Evolutionary conservation across 176 grass and related monocot genomes (phyloP), one percentile per base, ranked within the genome.

Genomic region (Ensete glaucum): DNA sequence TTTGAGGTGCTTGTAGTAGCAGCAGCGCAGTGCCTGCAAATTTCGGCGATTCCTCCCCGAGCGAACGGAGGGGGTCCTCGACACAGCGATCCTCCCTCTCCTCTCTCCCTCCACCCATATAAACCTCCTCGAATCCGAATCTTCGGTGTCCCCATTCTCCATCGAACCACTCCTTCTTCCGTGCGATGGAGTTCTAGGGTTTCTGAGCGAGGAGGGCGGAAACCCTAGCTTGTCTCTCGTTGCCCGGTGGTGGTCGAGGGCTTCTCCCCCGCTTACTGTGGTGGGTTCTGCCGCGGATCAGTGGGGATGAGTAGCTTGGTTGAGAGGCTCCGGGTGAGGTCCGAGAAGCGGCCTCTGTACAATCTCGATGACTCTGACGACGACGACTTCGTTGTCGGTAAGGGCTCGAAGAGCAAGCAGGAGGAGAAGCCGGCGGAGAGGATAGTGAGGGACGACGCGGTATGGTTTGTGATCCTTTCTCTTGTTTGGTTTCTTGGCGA

Each of bases 291-390:
- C 51, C 51, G 66, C 65, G 75, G 74, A 25, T 78, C 64, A 1
- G 54, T 22, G 59, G 54, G 54, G 73, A 99, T 99, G 96, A 95
- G 88, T 76, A 99, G 96, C 71, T 87, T 99, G 52, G 91, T 93
- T 64, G 96, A 99, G 96, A 78, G 96, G 78, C 86, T 99, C 78
- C 86, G 96, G 34, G 96, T 84, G 73, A 87, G 96, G 84, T 99
- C 96, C 34, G 96, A 99, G 48, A 99, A 87, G 78, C 88, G 90
- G 69, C 96, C 96, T 64, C 79, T 84, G 58, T 99, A 99, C 80
- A 82, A 22, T 55, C 81, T 95, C 0, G 96, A 99, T 51, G 96
- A 91, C 52, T 99, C 91, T 3, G 96, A 99, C 70, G 96, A 99
- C 49, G 96, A 99, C 11, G 80, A 91, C 16, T 86, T 76, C 64